Base-by-base conservation (phyloP, 2,329 filamentous ascomycete species). In the Fusarium nematophilum region DNA sequence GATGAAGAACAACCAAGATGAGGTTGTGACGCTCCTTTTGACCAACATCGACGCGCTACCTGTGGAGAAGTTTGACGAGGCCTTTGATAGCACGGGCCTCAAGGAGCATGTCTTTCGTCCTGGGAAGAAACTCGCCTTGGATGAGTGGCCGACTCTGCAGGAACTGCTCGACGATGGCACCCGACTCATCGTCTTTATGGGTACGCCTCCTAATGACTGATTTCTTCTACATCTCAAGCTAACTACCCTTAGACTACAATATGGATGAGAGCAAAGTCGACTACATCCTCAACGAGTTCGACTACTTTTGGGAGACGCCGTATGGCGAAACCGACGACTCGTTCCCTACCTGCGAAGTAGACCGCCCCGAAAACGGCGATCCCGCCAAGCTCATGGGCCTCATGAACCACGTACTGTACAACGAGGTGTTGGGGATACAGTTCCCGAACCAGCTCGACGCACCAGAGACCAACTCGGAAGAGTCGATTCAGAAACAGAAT, bases 131-230 rank as follows among this genome's bases (percentile, higher is more conserved):
- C 63, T 83, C 34, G 66, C 70, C n/a, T 66, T 81, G 27, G 68
- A 83, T 44, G 82, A 82, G 65, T 81, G 92, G 91, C 90, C 90
- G 73, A 93, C 90, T 0, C 78, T 93, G 11, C 81, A 86, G 65
- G 72, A 82, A 14, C 74, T 94, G 54, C 90, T 93, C 63, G 76
- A 82, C 18, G 78, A 79, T 30, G 81, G 82, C 39, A 90, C 83
- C 8, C 82, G 90, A 13, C 78, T 94, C 1, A 75, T 93, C 39
- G 85, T 89, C 18, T 93, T 93, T 61, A 86, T 93, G 72, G 88
- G 89, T 76, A 77, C 43, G 74, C 18, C 9, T 17, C 9, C 8
- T 9, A 13, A 4, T 5, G n/a, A 15, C 13, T 3, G 10, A 2
- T n/a, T n/a, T 29, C 10, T 36, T 30, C 3, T 25, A 6, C 6